Evolutionary conservation across 345 rosid genomes (phyloP), one percentile per base, ranked within the genome.

Genomic region (Passiflora organensis): DNA sequence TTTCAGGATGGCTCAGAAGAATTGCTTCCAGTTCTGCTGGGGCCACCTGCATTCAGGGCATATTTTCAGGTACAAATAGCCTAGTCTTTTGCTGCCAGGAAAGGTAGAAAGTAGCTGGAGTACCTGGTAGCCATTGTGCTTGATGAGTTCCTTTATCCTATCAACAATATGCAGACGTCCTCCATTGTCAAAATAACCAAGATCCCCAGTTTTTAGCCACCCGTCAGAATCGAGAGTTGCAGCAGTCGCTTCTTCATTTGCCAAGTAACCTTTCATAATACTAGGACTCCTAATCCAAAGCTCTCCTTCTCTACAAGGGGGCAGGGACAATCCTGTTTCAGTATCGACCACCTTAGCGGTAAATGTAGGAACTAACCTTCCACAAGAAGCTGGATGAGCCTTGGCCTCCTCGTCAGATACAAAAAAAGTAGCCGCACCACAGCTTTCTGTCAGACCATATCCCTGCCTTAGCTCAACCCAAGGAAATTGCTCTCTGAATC

Each of bases 61-160:
- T 22, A 24, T 14, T 18, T 14, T 15, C 13, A 19, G 21, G 57
- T 53, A 37, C 8, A 4, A 17, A 50, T 17, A 17, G 50, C 24
- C 5, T 12, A 6, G 8, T 11, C 18, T 12, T 8, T 4, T 20
- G 18, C 21, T 10, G 22, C 48, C 32, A 39, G 17, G 2, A 34
- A 22, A 49, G 9, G 3, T 25, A 23, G 41, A 44, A 16, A 36
- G 46, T 37, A 2, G 13, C 18, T 16, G 21, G 4, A 39, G 36
- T 55, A 81, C 85, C 83, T 80, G 87, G 61, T 76, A 84, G 6
- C 80, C 85, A 21, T 85, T 85, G 13, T 82, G 85, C 77, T 82
- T 85, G 68, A 82, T 85, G 21, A 85, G 84, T 59, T 85, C 91
- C 71, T 82, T 85, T 1, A 82, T 80, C 66, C 85, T 65, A 54